Base-by-base conservation (phyloP, 2,329 filamentous ascomycete genomes). In the Fusarium chuoi region DNA sequence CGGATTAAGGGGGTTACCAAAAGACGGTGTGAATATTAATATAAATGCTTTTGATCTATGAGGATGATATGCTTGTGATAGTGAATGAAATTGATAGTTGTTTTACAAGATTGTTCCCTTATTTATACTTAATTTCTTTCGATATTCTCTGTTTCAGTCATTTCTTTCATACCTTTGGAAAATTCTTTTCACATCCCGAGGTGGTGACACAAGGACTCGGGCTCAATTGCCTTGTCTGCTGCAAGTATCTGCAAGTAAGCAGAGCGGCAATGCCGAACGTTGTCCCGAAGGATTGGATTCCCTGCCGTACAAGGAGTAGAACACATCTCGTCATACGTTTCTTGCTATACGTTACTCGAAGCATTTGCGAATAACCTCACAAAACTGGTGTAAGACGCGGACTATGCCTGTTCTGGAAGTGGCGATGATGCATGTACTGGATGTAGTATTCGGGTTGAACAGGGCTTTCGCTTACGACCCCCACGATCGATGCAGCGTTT, bases 81-180 rank as follows among this genome's bases (percentile, higher is more conserved):
- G 14, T 38, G 4, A 12, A 22, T 36, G 41, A 48, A 2, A 48
- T 9, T n/a, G 15, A 58, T 17, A 22, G 11, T 4, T 38, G 15
- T 6, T 58, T 3, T 38, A 38, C 10, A 36, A 26, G 41, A 30
- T 28, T 18, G n/a, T 24, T 22, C n/a, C 7, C 6, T 38, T 46
- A 58, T 58, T 58, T 58, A 58, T 58, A 58, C 9, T 48, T 6
- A 1, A 17, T n/a, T 17, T 20, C 14, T 12, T 26, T 13, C 14
- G 11, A 0, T 48, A 0, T 11, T 38, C 10, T 46, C 4, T 36
- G 0, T 11, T 5, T 17, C 5, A 26, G 2, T n/a, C n/a, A n/a
- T 8, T 18, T 5, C 28, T 5, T 7, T 10, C 5, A 4, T 18
- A 9, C 22, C 17, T 20, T 35, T 57, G 38, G 13, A 46, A 57